Conservation (phyloP, 768 basidiomycete species). For the Pulveroboletus ravenelii region DNA sequence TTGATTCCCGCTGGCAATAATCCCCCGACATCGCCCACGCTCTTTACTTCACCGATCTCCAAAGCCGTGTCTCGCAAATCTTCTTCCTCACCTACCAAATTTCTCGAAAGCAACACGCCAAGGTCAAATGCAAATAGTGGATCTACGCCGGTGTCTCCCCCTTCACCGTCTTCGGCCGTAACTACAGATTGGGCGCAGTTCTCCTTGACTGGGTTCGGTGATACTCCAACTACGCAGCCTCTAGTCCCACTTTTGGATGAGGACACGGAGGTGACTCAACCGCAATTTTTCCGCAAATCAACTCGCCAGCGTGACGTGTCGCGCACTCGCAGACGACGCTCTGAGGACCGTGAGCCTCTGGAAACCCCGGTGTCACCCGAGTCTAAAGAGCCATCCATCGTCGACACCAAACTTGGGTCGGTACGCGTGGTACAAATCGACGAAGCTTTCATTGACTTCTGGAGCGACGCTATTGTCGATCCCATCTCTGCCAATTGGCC, state of each 20-base stretch:
- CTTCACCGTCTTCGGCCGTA: constrained; percentile 27
- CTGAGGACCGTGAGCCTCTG: constrained; percentile 15
- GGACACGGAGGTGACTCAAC: constrained; percentile 54
- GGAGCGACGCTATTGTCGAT: constrained; percentile 70
- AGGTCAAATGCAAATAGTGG: constrained; percentile 14
- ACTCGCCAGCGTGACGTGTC: constrained; percentile 32
- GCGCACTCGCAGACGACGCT: constrained; percentile 20
- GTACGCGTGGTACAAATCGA: constrained; percentile 53
- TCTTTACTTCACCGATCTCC: constrained; percentile 35
- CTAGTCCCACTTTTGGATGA: constrained; percentile 56
- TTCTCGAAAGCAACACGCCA: constrained; percentile 20
- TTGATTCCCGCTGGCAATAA: constrained; percentile 44
- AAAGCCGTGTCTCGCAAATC: constrained; percentile 27
- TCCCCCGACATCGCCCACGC: constrained; percentile 25
- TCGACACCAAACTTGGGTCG: constrained; percentile 39
- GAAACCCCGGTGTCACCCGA: constrained; percentile 18
- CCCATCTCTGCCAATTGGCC: constrained; percentile 65
- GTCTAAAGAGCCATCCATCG: constrained; percentile 9
- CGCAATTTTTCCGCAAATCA: constrained; percentile 32
- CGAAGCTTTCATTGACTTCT: constrained; percentile 81
- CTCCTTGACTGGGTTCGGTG: constrained; percentile 58
- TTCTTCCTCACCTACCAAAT: constrained; percentile 28
- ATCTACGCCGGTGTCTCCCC: constrained; percentile 25
- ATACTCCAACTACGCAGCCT: constrained; percentile 30
- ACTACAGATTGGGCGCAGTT: constrained; percentile 64